Conservation (phyloP, 2,329 filamentous ascomycete species). For the Fusarium solani-melongenae region DNA sequence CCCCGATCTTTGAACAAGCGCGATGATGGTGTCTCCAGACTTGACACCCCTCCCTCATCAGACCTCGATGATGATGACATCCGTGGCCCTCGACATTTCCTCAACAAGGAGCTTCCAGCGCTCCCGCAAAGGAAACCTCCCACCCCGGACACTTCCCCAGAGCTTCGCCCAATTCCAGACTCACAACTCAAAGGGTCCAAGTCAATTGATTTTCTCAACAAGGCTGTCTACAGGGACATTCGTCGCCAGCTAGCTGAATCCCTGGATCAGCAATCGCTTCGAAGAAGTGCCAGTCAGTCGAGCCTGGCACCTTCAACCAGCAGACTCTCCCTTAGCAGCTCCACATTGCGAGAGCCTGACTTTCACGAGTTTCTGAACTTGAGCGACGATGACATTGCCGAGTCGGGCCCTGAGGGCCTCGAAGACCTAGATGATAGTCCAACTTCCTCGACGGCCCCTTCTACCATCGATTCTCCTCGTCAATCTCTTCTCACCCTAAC, state of each 20-base stretch:
- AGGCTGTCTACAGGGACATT: slow-evolving; percentile 40
- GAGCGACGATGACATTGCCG: slow-evolving; percentile 69
- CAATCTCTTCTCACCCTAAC: slow-evolving; percentile 56
- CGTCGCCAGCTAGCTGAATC: slow-evolving; percentile 41
- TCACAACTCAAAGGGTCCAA: slow-evolving; percentile 42
- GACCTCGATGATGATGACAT: slow-evolving; percentile 47
- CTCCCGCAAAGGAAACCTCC: slow-evolving; percentile 41
- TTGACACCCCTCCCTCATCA: slow-evolving; percentile 50
- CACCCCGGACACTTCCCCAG: slow-evolving; percentile 50
- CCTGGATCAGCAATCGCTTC: slow-evolving; percentile 40
- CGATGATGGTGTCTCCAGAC: slow-evolving; percentile 31
- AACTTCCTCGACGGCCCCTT: slow-evolving; percentile 32
- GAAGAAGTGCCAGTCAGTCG: slow-evolving; percentile 45
- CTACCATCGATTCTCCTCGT: slow-evolving; percentile 38
- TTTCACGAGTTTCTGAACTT: slow-evolving; percentile 65
- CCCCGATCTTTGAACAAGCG: slow-evolving; percentile 40
- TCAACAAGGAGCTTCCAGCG: slow-evolving; percentile 44
- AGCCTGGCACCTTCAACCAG: slow-evolving; percentile 45
- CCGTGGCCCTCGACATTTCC: slow-evolving; percentile 29
- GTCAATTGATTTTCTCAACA: slow-evolving; percentile 45
- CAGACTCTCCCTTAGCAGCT: slow-evolving; percentile 44
- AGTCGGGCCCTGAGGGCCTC: slow-evolving; percentile 47
- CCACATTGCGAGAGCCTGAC: slow-evolving; percentile 61
- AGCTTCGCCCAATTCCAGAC: slow-evolving; percentile 46
- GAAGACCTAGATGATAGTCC: slow-evolving; percentile 15